These are phyloP conservation scores for Cladosporium sp. DNA, from an alignment of 2,329 filamentous ascomycete species.

Conservation along the genomic window DNA sequence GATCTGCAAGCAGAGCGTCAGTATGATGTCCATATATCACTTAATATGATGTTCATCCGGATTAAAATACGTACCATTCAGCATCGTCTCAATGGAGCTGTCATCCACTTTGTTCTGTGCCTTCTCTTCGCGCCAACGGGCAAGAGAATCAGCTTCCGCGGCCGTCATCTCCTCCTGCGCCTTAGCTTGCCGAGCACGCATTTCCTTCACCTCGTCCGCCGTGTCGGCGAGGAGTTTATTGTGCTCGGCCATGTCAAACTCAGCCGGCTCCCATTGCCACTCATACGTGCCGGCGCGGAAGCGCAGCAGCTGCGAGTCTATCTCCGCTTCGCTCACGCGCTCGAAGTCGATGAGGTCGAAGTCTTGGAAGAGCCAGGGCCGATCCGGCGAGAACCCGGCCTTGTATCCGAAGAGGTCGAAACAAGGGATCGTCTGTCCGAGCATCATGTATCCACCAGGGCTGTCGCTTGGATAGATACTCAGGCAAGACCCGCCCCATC, in stretches of 20 bases:
- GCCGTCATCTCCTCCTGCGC: conserved; percentile 52
- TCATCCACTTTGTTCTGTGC: conserved; percentile 47
- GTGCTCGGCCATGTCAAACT: conserved; percentile 59
- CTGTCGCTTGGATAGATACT: conserved; percentile 58
- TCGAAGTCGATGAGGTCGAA: conserved; percentile 60
- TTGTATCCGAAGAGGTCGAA: conserved; percentile 57
- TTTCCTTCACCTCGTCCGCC: conserved; percentile 48
- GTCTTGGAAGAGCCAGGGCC: conserved; percentile 58
- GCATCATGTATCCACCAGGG: conserved; percentile 52
- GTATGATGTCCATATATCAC: background rate
- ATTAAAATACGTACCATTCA: conserved; percentile 42
- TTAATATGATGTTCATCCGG: background rate
- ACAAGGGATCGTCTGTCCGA: conserved; percentile 50
- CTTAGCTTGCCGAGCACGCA: conserved; percentile 47
- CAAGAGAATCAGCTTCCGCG: conserved; percentile 48
- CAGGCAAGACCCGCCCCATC: conserved; percentile 58
- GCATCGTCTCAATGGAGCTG: conserved; percentile 50
- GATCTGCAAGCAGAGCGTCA: conserved; percentile 29
- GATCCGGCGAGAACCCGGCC: conserved; percentile 46
- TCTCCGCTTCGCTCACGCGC: conserved; percentile 53
- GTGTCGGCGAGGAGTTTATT: conserved; percentile 51
- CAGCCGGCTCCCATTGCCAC: conserved; percentile 51
- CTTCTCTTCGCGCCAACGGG: conserved; percentile 47
- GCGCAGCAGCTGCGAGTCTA: conserved; percentile 49
- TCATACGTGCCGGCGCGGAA: conserved; percentile 55